Percentiles rank a stretch among this genome's conserved stretches.
Conservation (phyloP, 495 filamentous ascomycete species). For the Pyrenula aspistea region DNA sequence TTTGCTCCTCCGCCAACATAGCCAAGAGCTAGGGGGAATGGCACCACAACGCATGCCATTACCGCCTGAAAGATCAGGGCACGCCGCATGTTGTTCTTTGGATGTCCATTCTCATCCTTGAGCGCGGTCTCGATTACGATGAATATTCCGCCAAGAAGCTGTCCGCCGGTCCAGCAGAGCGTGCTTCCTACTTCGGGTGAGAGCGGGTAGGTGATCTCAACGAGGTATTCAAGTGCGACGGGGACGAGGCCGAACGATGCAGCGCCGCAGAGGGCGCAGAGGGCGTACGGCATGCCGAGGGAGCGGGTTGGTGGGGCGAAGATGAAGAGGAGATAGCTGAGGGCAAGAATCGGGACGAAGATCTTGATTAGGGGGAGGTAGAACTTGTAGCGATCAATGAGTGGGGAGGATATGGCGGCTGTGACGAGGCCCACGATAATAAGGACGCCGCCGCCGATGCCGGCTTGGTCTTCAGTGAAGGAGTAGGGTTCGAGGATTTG, state of each 20-base stretch:
- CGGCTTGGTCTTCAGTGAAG: constrained; percentile 70
- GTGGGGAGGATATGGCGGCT: constrained; percentile 62
- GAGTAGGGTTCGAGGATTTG: constrained; percentile 78
- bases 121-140: constrained; percentile 72
- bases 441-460: constrained; percentile 79
- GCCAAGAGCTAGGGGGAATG: constrained; percentile 56
- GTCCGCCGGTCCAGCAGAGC: constrained; percentile 71
- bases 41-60: constrained; percentile 48
- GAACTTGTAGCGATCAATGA: constrained; percentile 74
- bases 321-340: constrained; percentile 63
- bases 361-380: constrained; percentile 66
- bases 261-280: constrained; percentile 61
- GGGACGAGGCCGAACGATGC: constrained; percentile 72
- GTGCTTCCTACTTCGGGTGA: constrained; percentile 78
- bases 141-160: constrained; percentile 63
- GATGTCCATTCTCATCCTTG: constrained; percentile 41
- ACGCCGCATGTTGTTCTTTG: constrained; percentile 56
- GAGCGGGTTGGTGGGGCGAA: constrained; percentile 64
- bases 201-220: constrained; percentile 76
- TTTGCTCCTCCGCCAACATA: constrained; percentile 44
- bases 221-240: constrained; percentile 73
- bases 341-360: constrained; percentile 62
- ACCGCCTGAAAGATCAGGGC: constrained; percentile 73
- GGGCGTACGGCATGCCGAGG: constrained; percentile 58
- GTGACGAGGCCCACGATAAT: constrained; percentile 77